These are phyloP conservation scores for Naumovozyma baii DNA, from an alignment of 805 yeast genomes.

Conservation along the genomic window DNA sequence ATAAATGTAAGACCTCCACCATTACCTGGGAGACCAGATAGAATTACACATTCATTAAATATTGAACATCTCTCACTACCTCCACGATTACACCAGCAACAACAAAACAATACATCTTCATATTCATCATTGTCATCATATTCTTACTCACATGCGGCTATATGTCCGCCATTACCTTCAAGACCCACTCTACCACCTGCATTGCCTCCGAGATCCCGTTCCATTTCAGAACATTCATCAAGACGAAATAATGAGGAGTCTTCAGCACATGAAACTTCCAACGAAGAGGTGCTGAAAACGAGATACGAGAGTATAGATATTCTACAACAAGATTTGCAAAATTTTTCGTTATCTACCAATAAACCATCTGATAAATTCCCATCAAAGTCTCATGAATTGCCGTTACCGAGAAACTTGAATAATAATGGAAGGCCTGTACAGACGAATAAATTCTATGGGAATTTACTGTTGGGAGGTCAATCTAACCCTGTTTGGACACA, in stretches of 20 bases:
- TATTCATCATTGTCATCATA: too few relatives aligned
- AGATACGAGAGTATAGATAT: too few relatives aligned
- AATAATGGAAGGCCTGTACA: constrained; percentile 39
- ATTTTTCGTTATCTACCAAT: constrained; percentile 8
- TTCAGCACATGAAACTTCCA: neutral
- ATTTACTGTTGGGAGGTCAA: constrained; percentile 57
- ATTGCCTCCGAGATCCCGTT: neutral
- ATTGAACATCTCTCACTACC: neutral
- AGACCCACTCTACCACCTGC: constrained; percentile 1
- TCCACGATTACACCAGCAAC: neutral
- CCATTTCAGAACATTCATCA: neutral
- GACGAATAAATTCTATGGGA: constrained; percentile 74
- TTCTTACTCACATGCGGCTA: neutral
- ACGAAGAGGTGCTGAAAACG: too few relatives aligned
- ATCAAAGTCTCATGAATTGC: constrained; percentile 21
- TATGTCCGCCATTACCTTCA: constrained; percentile 9
- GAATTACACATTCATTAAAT: too few relatives aligned
- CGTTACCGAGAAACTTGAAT: constrained; percentile 26
- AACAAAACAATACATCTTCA: neutral
- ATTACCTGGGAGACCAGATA: constrained; percentile 1
- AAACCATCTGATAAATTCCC: constrained; percentile 39
- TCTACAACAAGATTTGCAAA: too few relatives aligned
- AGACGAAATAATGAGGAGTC: neutral
- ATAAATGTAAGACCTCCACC: constrained; percentile 1
- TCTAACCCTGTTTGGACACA: constrained; percentile 70